Conservation (phyloP, 2,329 filamentous ascomycete species). For the Xylariales sp. region DNA sequence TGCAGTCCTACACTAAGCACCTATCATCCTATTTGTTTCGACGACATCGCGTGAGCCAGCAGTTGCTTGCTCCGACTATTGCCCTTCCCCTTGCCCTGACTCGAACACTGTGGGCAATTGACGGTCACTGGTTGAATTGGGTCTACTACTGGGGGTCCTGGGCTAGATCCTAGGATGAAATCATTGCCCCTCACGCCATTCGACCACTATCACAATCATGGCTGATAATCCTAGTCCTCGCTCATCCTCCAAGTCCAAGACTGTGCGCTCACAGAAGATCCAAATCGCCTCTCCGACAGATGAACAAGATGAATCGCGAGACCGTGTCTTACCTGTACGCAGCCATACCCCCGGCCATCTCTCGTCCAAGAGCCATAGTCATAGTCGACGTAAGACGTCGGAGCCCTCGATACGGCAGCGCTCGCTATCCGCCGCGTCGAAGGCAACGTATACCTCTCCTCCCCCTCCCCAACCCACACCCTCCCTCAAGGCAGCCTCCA, state of each 20-base stretch:
- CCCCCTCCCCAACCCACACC: conserved; percentile 16
- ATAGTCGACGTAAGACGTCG: conserved; percentile 43
- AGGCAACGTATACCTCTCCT: conserved; percentile 23
- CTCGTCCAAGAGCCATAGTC: conserved; percentile 48
- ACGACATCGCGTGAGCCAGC: no score
- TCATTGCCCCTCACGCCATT: conserved; percentile 6
- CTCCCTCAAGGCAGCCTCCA: conserved; percentile 7
- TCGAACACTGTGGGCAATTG: no score
- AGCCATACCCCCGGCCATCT: conserved; percentile 61
- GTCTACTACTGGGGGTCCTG: not conserved
- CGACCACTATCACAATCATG: conserved; percentile 18
- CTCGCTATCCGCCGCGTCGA: conserved; percentile 44
- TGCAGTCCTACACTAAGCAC: no score
- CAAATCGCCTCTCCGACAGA: conserved; percentile 30
- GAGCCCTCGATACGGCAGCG: conserved; percentile 51
- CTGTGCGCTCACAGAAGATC: conserved; percentile 52
- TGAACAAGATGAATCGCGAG: conserved; percentile 30
- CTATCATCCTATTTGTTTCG: no score
- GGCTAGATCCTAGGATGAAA: conserved; percentile 9
- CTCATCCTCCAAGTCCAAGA: conserved; percentile 35
- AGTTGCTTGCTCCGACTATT: no score
- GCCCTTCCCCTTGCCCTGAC: no score
- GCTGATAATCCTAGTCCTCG: conserved; percentile 27
- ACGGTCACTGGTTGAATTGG: no score
- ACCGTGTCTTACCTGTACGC: conserved; percentile 36